Conservation (phyloP, 331 rosid species). For the Quercus phellos region DNA sequence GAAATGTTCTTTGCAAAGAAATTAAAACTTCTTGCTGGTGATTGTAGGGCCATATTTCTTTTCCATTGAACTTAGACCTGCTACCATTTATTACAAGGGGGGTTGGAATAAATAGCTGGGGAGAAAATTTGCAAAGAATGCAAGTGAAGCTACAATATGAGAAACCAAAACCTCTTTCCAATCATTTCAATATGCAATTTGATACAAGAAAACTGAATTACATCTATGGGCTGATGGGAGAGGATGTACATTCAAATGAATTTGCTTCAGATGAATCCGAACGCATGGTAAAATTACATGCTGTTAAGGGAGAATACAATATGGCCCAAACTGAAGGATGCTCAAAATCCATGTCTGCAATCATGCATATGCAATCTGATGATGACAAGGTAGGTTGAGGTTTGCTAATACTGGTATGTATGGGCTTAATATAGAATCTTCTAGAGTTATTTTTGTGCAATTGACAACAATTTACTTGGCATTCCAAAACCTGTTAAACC, state of each 20-base stretch:
- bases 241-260: conserved; percentile 19
- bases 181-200: conserved; percentile 24
- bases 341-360: conserved; percentile 33
- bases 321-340: conserved; percentile 26
- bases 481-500: background rate
- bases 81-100: conserved; percentile 57
- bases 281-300: conserved; percentile 21
- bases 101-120: conserved; percentile 43
- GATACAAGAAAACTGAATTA: conserved; percentile 30
- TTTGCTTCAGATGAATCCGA: conserved; percentile 17
- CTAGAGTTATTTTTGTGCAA: background rate
- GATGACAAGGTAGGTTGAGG: conserved; percentile 37
- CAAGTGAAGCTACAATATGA: conserved; percentile 14
- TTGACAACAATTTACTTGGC: background rate
- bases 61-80: conserved; percentile 70
- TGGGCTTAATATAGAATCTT: background rate
- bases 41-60: conserved; percentile 78
- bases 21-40: background rate
- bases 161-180: conserved; percentile 23
- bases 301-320: conserved; percentile 21
- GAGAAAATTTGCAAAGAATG: conserved; percentile 30
- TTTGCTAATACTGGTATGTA: conserved; percentile 1
- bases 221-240: conserved; percentile 22
- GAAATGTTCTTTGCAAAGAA: background rate
- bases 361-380: conserved; percentile 21